Evolutionary conservation across 257 asterid genomes (phyloP).

Genomic region (Agastache rugosa): DNA sequence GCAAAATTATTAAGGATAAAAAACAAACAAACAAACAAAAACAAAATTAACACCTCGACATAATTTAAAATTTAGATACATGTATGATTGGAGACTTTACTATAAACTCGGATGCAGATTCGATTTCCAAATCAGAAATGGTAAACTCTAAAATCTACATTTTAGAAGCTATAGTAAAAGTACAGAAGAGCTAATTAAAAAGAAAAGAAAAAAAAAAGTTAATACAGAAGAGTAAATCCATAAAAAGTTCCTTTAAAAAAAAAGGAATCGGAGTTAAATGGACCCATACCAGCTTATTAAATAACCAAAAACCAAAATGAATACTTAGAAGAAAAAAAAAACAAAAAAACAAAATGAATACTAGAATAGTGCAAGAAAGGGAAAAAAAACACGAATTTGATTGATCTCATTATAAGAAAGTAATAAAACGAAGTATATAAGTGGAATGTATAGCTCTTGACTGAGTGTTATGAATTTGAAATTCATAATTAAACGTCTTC

Average conservation of each 20-base stretch:
- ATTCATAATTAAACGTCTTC: not conserved
- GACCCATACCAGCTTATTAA: slow-evolving; percentile 5
- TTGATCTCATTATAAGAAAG: not conserved
- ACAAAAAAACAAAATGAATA: not conserved
- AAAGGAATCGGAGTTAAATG: not conserved
- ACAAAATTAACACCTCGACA: no score
- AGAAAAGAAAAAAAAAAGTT: not conserved
- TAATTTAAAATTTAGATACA: not conserved
- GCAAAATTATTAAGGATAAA: no score
- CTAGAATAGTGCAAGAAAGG: not conserved
- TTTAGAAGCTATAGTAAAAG: not conserved
- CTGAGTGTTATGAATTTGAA: not conserved
- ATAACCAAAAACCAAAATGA: not conserved
- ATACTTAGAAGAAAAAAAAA: not conserved
- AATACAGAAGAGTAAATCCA: no score
- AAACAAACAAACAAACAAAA: no score
- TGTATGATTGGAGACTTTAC: not conserved
- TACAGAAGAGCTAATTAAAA: not conserved
- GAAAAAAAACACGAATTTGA: not conserved
- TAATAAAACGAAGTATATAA: not conserved
- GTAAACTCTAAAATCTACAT: not conserved
- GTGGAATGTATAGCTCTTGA: not conserved
- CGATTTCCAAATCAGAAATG: not conserved
- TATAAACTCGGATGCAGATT: not conserved
- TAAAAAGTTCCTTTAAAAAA: no score